Evolutionary conservation across 1,284 basidiomycete genomes (phyloP).

Genomic region (Vanrija sp.): DNA sequence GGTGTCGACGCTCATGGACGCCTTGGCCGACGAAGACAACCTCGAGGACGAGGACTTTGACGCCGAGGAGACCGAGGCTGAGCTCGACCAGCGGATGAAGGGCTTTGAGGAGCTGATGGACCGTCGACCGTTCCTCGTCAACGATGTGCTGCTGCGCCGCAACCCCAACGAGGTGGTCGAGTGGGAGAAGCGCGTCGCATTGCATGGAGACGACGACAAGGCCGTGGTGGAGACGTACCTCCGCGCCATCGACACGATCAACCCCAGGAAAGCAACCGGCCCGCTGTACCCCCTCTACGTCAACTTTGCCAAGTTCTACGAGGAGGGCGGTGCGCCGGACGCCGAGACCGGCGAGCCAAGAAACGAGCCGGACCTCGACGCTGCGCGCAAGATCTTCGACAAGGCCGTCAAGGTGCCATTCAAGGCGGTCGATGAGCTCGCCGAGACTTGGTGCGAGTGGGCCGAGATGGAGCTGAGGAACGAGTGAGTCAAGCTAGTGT

Average conservation of each 20-base stretch:
- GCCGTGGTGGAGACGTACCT: constrained; percentile 93
- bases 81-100: constrained; percentile 85
- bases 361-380: constrained; percentile 75
- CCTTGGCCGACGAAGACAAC: constrained; percentile 57
- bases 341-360: constrained; percentile 54
- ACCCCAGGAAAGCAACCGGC: constrained; percentile 84
- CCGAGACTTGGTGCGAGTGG: constrained; percentile 99
- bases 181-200: constrained; percentile 96
- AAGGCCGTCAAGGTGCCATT: constrained; percentile 88
- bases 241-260: constrained; percentile 80
- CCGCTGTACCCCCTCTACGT: constrained; percentile 88
- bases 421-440: constrained; percentile 93
- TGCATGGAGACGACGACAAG: constrained; percentile 89
- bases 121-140: constrained; percentile 89
- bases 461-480: constrained; percentile 95
- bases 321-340: constrained; percentile 73
- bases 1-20: constrained; percentile 88
- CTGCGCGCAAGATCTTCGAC: constrained; percentile 86
- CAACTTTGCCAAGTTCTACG: constrained; percentile 97
- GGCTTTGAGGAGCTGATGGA: constrained; percentile 95
- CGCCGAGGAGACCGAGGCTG: constrained; percentile 70
- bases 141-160: constrained; percentile 86
- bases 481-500: constrained; percentile 48
- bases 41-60: constrained; percentile 69
- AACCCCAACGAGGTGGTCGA: constrained; percentile 99